Evolutionary conservation across 169 alveolate genomes (phyloP).

Genomic region (Eimeria zaria): DNA sequence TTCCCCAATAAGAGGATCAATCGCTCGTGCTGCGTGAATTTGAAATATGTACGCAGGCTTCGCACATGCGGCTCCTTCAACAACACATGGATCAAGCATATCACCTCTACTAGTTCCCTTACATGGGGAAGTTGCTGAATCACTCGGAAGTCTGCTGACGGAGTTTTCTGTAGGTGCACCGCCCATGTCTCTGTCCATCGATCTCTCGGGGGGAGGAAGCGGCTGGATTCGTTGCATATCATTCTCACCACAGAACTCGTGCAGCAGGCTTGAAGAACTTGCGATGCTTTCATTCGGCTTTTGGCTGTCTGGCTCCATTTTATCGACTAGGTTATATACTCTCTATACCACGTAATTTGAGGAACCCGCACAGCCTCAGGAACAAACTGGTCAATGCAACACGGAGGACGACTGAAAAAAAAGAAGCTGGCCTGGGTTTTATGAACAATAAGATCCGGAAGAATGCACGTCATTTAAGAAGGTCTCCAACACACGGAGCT

Average conservation of each 20-base stretch:
- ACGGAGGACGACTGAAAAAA: neutral
- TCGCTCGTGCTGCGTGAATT: constrained; percentile 48
- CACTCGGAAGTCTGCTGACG: neutral
- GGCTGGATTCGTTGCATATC: neutral
- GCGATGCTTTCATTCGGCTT: neutral
- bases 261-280: neutral
- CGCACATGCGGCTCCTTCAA: neutral
- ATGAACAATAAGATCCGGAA: neutral
- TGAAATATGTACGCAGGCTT: neutral
- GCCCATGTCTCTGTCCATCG: neutral
- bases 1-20: constrained; percentile 63
- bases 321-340: neutral
- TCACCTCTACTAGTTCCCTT: neutral
- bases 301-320: neutral
- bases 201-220: neutral
- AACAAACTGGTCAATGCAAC: neutral
- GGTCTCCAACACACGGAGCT: neutral
- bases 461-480: neutral
- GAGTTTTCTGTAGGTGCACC: neutral
- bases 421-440: neutral
- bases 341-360: neutral
- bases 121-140: neutral
- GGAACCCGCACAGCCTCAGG: neutral
- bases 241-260: neutral
- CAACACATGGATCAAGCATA: neutral